A percentile compares a stretch with the other conserved stretches of the same genome.
phyloP scores from a whole-genome alignment of 176 grass and related monocot genomes.

The Aegilops bicornis region DNA sequence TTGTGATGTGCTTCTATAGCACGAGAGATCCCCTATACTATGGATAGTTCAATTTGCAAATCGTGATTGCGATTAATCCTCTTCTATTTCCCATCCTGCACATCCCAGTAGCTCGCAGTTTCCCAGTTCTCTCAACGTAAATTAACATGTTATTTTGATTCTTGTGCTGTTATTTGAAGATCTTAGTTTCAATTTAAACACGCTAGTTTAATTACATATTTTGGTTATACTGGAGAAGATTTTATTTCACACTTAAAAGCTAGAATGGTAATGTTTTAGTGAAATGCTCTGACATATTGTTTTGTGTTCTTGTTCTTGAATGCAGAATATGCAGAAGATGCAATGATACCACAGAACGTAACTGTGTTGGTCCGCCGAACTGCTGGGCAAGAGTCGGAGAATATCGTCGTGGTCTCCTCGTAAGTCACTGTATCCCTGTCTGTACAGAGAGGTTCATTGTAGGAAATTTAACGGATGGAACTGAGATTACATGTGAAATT shows the following conservation, averaged over 20 bases:
- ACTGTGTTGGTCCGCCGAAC: constrained; percentile 53
- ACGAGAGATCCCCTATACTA: too few relatives aligned
- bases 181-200: not conserved
- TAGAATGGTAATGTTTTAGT: not conserved
- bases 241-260: not conserved
- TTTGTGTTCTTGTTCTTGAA: constrained; percentile 32
- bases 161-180: not conserved
- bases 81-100: not conserved
- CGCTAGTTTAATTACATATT: not conserved
- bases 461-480: not conserved
- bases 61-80: not conserved
- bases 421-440: not conserved
- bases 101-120: not conserved
- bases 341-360: constrained; percentile 41
- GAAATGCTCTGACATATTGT: constrained; percentile 31
- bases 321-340: constrained; percentile 64
- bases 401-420: constrained; percentile 27
- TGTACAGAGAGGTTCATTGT: not conserved
- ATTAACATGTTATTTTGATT: not conserved
- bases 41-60: not conserved
- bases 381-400: constrained; percentile 34
- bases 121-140: not conserved
- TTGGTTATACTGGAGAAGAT: not conserved
- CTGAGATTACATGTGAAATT: not conserved
- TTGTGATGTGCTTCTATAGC: not conserved